Conservation (phyloP, 305 asterid species). For the Fraxinus sp. region DNA sequence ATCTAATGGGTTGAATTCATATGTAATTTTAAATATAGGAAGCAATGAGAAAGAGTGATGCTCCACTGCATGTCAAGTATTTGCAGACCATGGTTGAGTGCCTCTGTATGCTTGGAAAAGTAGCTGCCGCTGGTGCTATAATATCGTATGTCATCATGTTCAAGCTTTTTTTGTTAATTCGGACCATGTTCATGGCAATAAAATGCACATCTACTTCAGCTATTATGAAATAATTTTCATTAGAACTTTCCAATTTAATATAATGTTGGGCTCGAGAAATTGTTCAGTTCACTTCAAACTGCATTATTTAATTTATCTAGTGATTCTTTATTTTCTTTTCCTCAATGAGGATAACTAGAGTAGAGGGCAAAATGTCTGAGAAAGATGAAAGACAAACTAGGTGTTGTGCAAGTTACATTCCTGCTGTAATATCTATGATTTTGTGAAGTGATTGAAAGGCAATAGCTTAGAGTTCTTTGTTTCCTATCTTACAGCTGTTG, state of each 20-base stretch:
- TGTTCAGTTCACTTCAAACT: background rate
- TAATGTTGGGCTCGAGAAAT: background rate
- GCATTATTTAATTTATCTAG: background rate
- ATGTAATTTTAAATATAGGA: constrained; percentile 60
- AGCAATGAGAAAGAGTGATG: constrained; percentile 84
- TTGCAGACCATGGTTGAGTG: constrained; percentile 97
- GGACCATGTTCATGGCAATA: background rate
- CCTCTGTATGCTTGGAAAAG: constrained; percentile 96
- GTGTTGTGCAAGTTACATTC: constrained; percentile 1
- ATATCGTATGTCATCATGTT: constrained; percentile 68
- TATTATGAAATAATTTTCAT: background rate
- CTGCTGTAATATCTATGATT: background rate
- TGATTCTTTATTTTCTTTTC: background rate
- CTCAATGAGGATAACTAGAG: background rate
- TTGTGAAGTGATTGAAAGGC: constrained; percentile 3
- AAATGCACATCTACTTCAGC: background rate
- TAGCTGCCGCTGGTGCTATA: constrained; percentile 98
- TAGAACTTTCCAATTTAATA: background rate
- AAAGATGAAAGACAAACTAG: background rate
- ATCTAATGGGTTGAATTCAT: constrained; percentile 31
- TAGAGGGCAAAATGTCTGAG: background rate
- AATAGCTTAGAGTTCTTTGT: constrained; percentile 9
- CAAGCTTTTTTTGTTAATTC: background rate
- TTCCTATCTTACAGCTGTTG: background rate
- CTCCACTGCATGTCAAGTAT: constrained; percentile 85